Conservation (phyloP, 805 yeast species). For the Myxozyma udenii region DNA sequence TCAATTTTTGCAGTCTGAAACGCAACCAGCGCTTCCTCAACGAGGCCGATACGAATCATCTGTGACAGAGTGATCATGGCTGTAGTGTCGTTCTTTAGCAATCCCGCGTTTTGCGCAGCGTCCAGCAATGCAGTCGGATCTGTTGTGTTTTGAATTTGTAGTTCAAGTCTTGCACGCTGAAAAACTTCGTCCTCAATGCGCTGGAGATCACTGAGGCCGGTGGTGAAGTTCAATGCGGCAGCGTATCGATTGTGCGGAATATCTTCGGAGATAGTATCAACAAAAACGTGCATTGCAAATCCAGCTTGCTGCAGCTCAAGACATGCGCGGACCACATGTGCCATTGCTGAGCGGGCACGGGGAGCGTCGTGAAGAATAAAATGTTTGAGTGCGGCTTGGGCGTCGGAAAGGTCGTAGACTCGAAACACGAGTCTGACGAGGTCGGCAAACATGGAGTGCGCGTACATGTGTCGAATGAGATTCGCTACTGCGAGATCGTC, state of each 20-base stretch:
- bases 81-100: slow-evolving; percentile 4
- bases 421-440: slow-evolving; percentile 8
- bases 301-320: slow-evolving; percentile 1
- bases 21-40: not conserved
- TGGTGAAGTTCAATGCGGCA: not conserved
- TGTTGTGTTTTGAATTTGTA: not conserved
- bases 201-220: not conserved
- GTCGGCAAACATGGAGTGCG: slow-evolving; percentile 15
- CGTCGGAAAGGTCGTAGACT: slow-evolving; percentile 9
- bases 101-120: not conserved
- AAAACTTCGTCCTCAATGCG: slow-evolving; percentile 4
- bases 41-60: not conserved
- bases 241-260: not conserved
- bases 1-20: not conserved
- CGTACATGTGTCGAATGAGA: slow-evolving; percentile 13
- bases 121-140: not conserved
- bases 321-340: slow-evolving; percentile 13
- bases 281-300: slow-evolving; percentile 15
- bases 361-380: slow-evolving; percentile 1
- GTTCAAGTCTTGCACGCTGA: slow-evolving; percentile 10
- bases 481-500: not conserved
- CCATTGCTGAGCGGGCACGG: slow-evolving; percentile 4
- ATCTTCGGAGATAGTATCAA: slow-evolving; percentile 1
- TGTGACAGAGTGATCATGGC: slow-evolving; percentile 3
- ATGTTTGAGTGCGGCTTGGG: slow-evolving; percentile 4